These are phyloP conservation scores for Penicillium sp. DNA, from an alignment of 2,329 filamentous ascomycete genomes.

Conservation along the genomic window DNA sequence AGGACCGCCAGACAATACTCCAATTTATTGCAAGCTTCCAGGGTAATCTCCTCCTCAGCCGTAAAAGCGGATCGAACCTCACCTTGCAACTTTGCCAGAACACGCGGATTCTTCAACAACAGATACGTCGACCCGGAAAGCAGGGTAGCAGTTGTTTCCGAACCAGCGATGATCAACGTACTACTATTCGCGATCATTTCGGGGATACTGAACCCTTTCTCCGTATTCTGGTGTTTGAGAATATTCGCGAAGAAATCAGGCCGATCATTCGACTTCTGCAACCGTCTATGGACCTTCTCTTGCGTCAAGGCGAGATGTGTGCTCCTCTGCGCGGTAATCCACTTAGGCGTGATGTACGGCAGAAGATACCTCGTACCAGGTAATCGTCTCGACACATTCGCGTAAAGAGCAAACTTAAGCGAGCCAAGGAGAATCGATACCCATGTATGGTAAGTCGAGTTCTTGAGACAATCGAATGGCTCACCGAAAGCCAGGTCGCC, in stretches of 20 bases:
- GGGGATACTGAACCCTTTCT: conserved; percentile 15
- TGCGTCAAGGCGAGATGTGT: conserved; percentile 6
- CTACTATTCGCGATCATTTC: conserved; percentile 31
- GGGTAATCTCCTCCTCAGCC: conserved; percentile 38
- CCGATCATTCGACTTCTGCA: conserved; percentile 15
- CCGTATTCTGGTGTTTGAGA: conserved; percentile 14
- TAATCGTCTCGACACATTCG: conserved; percentile 8
- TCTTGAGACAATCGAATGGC: conserved; percentile 29
- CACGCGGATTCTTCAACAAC: conserved; percentile 36
- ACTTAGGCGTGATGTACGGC: conserved; percentile 6
- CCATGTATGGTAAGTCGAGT: conserved; percentile 27
- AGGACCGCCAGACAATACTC: conserved; percentile 42
- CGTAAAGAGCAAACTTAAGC: conserved; percentile 5
- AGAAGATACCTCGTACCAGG: conserved; percentile 4
- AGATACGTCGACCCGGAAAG: conserved; percentile 44
- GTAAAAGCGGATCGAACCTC: conserved; percentile 43
- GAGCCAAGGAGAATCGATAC: conserved; percentile 17
- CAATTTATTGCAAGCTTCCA: conserved; percentile 29
- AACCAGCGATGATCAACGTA: conserved; percentile 31
- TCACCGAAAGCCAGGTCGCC: conserved; percentile 34
- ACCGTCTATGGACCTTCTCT: conserved; percentile 8
- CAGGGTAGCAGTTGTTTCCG: conserved; percentile 48
- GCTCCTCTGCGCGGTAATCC: background rate
- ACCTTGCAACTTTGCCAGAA: conserved; percentile 31
- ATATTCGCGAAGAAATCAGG: conserved; percentile 19